phyloP scores from a whole-genome alignment of 2,329 filamentous ascomycete species.

The Colletotrichum trifolii region DNA sequence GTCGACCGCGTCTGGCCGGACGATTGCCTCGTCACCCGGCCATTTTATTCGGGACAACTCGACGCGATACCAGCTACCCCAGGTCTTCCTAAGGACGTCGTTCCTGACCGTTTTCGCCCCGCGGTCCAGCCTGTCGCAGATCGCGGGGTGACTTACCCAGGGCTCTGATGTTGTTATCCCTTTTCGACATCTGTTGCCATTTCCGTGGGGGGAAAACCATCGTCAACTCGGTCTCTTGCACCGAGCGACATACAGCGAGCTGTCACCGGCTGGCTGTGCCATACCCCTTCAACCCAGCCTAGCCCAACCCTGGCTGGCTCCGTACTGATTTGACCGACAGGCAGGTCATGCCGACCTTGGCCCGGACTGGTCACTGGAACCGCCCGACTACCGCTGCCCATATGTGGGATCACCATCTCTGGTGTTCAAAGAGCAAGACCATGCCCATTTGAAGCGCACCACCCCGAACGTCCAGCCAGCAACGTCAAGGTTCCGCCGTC shows the following conservation, averaged over 20 bases:
- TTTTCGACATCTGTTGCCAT: constrained; percentile 2
- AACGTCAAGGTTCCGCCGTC: constrained; percentile 6
- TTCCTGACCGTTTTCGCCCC: constrained; percentile 42
- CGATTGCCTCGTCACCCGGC: constrained; percentile 14
- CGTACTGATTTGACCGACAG: not conserved
- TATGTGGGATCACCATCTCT: constrained; percentile 10
- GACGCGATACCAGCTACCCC: constrained; percentile 32
- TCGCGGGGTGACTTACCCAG: constrained; percentile 18
- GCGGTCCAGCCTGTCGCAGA: constrained; percentile 15
- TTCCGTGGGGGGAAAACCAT: constrained; percentile 22
- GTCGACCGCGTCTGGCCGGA: constrained; percentile 24
- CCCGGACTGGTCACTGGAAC: constrained; percentile 20
- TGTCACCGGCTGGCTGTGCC: constrained; percentile 2
- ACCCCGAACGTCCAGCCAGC: constrained; percentile 1
- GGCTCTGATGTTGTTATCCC: constrained; percentile 22
- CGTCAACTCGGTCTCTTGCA: constrained; percentile 18
- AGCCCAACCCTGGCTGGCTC: not conserved
- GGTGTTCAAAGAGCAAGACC: not conserved
- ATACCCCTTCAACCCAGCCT: not conserved
- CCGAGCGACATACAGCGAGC: constrained; percentile 15
- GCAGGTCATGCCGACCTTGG: constrained; percentile 14
- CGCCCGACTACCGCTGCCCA: constrained; percentile 15
- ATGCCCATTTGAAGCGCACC: constrained; percentile 18
- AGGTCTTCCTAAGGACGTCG: constrained; percentile 12
- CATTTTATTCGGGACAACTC: constrained; percentile 30